Percentiles rank a stretch among this genome's conserved stretches.
phyloP scores from a whole-genome alignment of 2,329 filamentous ascomycete genomes.

The Xylariaceae sp. region DNA sequence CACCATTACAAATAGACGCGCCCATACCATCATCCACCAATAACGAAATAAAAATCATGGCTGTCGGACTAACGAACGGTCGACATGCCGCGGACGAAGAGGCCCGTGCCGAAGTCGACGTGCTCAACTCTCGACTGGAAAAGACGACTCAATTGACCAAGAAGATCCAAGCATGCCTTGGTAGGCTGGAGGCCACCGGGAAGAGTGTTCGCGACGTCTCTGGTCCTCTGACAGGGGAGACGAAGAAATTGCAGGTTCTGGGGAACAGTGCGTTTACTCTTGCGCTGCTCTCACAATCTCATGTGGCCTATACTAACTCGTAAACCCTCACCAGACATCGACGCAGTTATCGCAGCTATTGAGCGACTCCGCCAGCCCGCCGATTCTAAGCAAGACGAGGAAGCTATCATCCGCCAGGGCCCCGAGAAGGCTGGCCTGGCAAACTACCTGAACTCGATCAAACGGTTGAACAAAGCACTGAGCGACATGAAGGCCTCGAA shows the following conservation, averaged over 20 bases:
- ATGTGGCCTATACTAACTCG: slow-evolving; percentile 23
- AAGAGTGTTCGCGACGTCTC: slow-evolving; percentile 91
- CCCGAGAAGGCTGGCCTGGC: slow-evolving; percentile 80
- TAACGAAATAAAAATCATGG: slow-evolving; percentile 54
- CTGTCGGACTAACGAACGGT: slow-evolving; percentile 50
- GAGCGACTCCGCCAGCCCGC: slow-evolving; percentile 87
- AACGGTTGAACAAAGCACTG: slow-evolving; percentile 84
- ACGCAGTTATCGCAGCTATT: slow-evolving; percentile 82
- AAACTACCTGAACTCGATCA: slow-evolving; percentile 86
- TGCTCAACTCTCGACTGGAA: slow-evolving; percentile 74
- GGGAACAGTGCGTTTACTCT: slow-evolving; percentile 65
- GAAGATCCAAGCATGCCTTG: slow-evolving; percentile 89
- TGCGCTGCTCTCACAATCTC: background rate
- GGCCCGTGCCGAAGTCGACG: slow-evolving; percentile 69
- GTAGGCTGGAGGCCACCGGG: slow-evolving; percentile 82
- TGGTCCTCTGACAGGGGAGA: slow-evolving; percentile 90
- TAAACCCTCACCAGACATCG: slow-evolving; percentile 66
- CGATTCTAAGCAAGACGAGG: slow-evolving; percentile 88
- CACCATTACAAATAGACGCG: slow-evolving; percentile 29
- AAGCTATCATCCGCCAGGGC: slow-evolving; percentile 86
- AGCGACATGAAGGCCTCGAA: slow-evolving; percentile 87
- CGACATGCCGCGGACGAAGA: slow-evolving; percentile 65
- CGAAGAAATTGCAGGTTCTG: slow-evolving; percentile 83
- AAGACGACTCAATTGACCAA: slow-evolving; percentile 93
- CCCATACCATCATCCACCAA: background rate